Percentiles rank a stretch among this genome's conserved stretches.
Conservation (phyloP, 1,284 basidiomycete species). For the Serendipita sp. region DNA sequence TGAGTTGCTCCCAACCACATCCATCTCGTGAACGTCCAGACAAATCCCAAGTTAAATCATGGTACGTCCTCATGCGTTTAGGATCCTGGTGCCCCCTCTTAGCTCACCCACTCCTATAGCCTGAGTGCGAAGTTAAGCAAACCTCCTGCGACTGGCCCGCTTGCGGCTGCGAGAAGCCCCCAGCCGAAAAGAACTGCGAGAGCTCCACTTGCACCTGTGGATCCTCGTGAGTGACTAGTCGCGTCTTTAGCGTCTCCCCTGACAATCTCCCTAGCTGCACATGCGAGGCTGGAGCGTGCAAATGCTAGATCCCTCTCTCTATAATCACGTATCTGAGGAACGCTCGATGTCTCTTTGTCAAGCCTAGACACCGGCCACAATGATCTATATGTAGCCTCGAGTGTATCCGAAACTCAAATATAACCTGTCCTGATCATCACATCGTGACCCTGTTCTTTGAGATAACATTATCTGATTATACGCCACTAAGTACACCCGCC, state of each 20-base stretch:
- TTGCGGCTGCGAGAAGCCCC: conserved; percentile 10
- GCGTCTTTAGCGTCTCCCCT: background rate
- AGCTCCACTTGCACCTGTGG: conserved; percentile 8
- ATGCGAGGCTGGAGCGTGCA: conserved; percentile 8
- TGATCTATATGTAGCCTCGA: background rate
- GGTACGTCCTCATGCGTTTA: background rate
- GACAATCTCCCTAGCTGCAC: background rate
- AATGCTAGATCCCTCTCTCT: conserved; percentile 6
- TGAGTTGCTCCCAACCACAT: conserved; percentile 2
- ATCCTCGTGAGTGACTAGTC: background rate
- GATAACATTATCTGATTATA: too few relatives aligned
- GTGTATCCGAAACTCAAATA: too few relatives aligned
- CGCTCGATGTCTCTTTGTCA: background rate
- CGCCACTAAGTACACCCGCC: too few relatives aligned
- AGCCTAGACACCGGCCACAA: background rate
- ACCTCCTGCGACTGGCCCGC: conserved; percentile 10
- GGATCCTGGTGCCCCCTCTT: background rate
- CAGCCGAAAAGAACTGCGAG: conserved; percentile 8
- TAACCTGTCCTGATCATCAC: too few relatives aligned
- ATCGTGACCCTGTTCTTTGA: background rate
- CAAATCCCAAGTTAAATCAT: background rate
- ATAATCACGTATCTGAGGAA: background rate
- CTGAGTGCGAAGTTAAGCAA: conserved; percentile 3
- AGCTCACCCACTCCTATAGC: background rate
- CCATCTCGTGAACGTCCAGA: background rate